Evolutionary conservation across 169 alveolate species (phyloP).

Genomic region (Cryptosporidium tyzzeri): DNA sequence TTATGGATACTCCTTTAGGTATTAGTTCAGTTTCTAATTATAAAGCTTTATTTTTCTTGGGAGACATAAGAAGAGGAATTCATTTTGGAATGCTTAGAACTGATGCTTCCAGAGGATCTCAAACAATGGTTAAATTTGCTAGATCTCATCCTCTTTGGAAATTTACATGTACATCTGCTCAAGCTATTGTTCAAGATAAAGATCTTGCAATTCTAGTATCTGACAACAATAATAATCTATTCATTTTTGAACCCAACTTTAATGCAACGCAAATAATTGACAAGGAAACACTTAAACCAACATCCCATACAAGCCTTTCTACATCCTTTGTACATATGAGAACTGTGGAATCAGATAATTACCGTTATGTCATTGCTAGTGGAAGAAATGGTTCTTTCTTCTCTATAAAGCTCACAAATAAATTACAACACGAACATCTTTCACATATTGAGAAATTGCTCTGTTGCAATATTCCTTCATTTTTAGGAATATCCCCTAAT

Average conservation of each 20-base stretch:
- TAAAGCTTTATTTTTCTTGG: constrained; percentile 52
- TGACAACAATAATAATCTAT: constrained; percentile 44
- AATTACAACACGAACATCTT: constrained; percentile 18
- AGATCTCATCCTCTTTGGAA: constrained; percentile 75
- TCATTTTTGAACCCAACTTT: constrained; percentile 45
- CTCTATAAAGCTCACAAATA: constrained; percentile 4
- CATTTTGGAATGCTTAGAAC: constrained; percentile 72
- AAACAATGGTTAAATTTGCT: constrained; percentile 71
- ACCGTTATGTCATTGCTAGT: constrained; percentile 46
- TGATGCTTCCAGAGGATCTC: constrained; percentile 67
- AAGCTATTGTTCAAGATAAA: constrained; percentile 29
- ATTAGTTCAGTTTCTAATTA: constrained; percentile 47
- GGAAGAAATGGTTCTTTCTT: constrained; percentile 66
- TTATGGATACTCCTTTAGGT: constrained; percentile 74
- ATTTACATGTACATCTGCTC: constrained; percentile 74
- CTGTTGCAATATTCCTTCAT: constrained; percentile 40
- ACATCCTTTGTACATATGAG: constrained; percentile 62
- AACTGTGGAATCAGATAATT: constrained; percentile 12
- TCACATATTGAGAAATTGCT: constrained; percentile 15
- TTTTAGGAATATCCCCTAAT: constrained; percentile 17
- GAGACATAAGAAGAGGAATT: constrained; percentile 73
- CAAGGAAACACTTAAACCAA: constrained; percentile 62
- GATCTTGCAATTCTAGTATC: constrained; percentile 59
- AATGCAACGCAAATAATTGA: constrained; percentile 66
- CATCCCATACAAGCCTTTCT: constrained; percentile 20